Base-by-base conservation (phyloP, 108 stramenopile species). In the Tribonema minus region DNA sequence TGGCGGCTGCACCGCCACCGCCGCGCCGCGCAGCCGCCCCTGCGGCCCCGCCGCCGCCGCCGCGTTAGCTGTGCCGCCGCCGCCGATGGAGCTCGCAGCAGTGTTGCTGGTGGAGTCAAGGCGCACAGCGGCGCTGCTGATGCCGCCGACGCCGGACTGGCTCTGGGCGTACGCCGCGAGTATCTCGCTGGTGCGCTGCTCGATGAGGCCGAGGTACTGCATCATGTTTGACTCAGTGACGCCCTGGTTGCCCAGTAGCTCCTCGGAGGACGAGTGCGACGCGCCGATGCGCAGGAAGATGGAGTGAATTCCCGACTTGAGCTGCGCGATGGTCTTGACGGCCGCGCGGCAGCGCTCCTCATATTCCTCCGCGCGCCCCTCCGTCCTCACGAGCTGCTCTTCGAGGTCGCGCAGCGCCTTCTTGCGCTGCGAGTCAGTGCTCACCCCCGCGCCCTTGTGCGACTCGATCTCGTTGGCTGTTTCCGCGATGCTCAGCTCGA, bases 181-280 rank as follows among this genome's bases (percentile, higher is more conserved):
- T 32, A 88, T 88, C 46, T 88, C 88, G 28, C 61, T 86, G 0
- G 88, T 86, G 26, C 86, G 46, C 74, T 88, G 88, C 87, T 88
- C 88, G 68, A 88, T 88, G 60, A 88, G 81, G 29, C 87, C 88
- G 35, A 88, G 81, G 80, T 88, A 88, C 59, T 88, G 88, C 88
- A 88, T 87, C 72, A 88, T 87, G 81, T 88, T 88, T n/a, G 79
- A 79, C 35, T 88, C 88, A 3, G 85, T 88, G 29, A 88, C 88
- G 15, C 89, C 89, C 73, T 89, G 88, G 65, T 88, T 88, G n/a
- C 89, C 89, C 26, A 88, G 77, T 73, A 88, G 86, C 73, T 88
- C 88, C 27, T 87, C 85, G 32, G 86, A 69, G 12, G 82, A 59
- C 3, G 76, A 82, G 61, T 75, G 82, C 32, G 37, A 46, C 15